Percentiles rank a stretch among this genome's conserved stretches.
These are phyloP conservation scores for Citrus hindsii DNA, from an alignment of 345 rosid genomes.

Conservation along the genomic window DNA sequence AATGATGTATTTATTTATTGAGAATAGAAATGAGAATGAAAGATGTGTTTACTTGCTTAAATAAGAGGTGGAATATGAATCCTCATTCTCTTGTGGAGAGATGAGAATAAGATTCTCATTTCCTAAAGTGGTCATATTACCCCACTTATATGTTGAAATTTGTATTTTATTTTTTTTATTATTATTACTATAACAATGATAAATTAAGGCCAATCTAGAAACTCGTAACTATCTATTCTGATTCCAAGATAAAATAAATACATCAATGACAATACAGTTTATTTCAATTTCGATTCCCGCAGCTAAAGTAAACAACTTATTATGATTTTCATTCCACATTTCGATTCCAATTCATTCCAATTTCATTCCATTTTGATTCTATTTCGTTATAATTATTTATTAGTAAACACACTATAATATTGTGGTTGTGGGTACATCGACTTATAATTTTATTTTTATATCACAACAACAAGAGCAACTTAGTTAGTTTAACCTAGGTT, in stretches of 20 bases:
- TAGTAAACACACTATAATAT: too few species aligned
- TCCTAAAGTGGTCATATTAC: rapidly evolving
- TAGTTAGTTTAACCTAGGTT: too few species aligned
- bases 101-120: rapidly evolving
- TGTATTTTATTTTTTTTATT: rapidly evolving
- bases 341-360: rapidly evolving
- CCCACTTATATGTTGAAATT: rapidly evolving
- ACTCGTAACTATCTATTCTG: rapidly evolving
- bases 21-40: rapidly evolving
- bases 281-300: rapidly evolving
- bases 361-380: rapidly evolving
- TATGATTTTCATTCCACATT: rapidly evolving
- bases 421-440: too few species aligned
- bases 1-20: too few species aligned
- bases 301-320: rapidly evolving
- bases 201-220: rapidly evolving
- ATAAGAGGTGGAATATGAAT: too few species aligned
- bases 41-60: too few species aligned
- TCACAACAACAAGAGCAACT: too few species aligned
- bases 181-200: too few species aligned
- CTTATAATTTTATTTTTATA: too few species aligned
- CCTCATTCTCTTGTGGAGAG: rapidly evolving
- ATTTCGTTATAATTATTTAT: too few species aligned
- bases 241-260: rapidly evolving
- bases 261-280: rapidly evolving